Conservation (phyloP, 1,139 yeast genomes). For the Geotrichum carabidarum region DNA sequence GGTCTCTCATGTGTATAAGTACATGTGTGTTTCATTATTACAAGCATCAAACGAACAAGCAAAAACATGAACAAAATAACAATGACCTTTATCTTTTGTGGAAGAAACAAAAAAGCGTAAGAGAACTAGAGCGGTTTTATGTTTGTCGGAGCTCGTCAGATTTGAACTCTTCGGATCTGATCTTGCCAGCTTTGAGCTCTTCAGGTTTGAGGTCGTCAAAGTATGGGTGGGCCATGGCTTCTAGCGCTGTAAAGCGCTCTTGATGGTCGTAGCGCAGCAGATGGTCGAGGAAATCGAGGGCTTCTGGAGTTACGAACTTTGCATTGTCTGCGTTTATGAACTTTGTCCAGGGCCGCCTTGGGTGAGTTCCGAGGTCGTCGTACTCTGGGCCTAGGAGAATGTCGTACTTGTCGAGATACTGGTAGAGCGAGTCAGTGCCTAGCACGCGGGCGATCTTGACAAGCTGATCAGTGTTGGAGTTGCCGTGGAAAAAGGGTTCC, state of each 20-base stretch:
- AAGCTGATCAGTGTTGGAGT: conserved; percentile 86
- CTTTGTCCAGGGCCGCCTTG: conserved; percentile 74
- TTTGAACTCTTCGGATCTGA: too few species aligned
- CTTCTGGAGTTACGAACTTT: conserved; percentile 58
- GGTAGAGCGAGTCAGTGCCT: conserved; percentile 75
- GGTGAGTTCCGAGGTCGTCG: conserved; percentile 66
- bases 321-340: conserved; percentile 69
- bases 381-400: conserved; percentile 75
- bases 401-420: conserved; percentile 66
- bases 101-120: too few species aligned
- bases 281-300: conserved; percentile 72
- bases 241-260: conserved; percentile 79
- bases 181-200: too few species aligned
- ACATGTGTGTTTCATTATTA: too few species aligned
- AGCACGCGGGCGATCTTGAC: conserved; percentile 86
- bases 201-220: conserved; percentile 34
- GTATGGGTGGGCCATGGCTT: conserved; percentile 82
- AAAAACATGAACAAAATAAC: too few species aligned
- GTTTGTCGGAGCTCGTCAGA: too few species aligned
- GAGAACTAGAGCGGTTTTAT: too few species aligned
- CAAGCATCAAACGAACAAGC: too few species aligned
- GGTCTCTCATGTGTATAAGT: too few species aligned
- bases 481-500: conserved; percentile 94
- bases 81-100: too few species aligned
- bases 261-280: conserved; percentile 84